These are phyloP conservation scores for Ligustrum vulgare DNA, from an alignment of 257 asterid species.

Conservation along the genomic window DNA sequence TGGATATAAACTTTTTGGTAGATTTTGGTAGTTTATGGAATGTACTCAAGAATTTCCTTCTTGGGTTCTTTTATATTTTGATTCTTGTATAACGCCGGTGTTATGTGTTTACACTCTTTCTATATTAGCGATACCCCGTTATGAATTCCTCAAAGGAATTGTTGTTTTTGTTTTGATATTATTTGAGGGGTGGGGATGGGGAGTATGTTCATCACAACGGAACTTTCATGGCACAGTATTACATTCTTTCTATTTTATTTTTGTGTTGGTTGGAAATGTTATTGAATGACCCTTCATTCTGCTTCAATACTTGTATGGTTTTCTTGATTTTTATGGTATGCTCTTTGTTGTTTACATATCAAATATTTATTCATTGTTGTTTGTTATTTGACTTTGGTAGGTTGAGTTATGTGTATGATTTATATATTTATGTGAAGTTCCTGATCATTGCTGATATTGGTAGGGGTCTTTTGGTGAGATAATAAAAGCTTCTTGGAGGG, in stretches of 20 bases:
- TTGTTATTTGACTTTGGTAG: neutral
- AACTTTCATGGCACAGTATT: neutral
- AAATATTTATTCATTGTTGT: neutral
- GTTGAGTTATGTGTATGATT: conserved; percentile 10
- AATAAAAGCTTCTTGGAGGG: conserved; percentile 90
- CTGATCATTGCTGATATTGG: conserved; percentile 38
- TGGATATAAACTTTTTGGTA: neutral
- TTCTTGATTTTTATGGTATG: conserved; percentile 3
- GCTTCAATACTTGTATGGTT: neutral
- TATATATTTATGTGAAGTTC: conserved; percentile 19
- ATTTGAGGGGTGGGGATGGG: neutral
- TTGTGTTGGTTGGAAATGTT: conserved; percentile 30
- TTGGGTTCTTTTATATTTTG: neutral
- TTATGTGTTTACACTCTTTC: neutral
- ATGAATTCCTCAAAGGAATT: neutral
- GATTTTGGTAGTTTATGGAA: neutral
- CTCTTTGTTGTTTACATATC: neutral
- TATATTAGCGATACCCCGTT: neutral
- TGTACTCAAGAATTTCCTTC: neutral
- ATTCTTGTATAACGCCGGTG: neutral
- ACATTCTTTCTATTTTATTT: neutral
- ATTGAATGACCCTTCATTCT: conserved; percentile 26
- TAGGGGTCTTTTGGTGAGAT: conserved; percentile 99
- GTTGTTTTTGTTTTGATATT: too few species aligned
- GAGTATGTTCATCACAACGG: too few species aligned